Base-by-base conservation (phyloP, 495 filamentous ascomycete species). In the Trichoderma parareesei region DNA sequence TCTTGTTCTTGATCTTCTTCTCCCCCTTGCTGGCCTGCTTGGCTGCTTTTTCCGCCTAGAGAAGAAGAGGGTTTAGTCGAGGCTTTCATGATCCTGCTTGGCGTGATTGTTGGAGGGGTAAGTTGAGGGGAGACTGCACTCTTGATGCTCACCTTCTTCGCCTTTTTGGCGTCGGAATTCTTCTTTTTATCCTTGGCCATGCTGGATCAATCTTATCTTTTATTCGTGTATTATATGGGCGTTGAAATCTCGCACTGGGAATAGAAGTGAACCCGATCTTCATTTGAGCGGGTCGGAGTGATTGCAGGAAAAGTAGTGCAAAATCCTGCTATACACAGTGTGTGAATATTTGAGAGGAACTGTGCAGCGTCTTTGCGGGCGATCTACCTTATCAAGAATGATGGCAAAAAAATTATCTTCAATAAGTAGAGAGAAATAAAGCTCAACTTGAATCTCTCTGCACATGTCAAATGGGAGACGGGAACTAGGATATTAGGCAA, bases 1-100 rank as follows among this genome's bases (percentile, higher is more conserved):
- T 71, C 38, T 67, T 69, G 40, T 67, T 69, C 48, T 69, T 72
- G 43, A 46, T 43, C 18, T 68, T 69, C 38, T 67, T 68, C 46
- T 65, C 64, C 7, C 53, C 64, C 40, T 65, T 65, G 40, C 18
- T 61, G 16, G 64, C 64, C 57, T 65, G 64, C 42, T 65, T 65
- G 37, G 64, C 64, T 42, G 55, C 55, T 35, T 65, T 65, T 33
- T 65, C 64, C 16, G 64, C 64, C 64, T 65, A 43, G 2, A 48
- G 38, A n/a, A n/a, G n/a, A n/a, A n/a, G n/a, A n/a, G n/a, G 13
- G 49, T 27, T 11, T 18, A 11, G 63, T 57, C 27, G 37, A 33
- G 8, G 14, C 16, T 14, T 57, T 6, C 37, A 49, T 27, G 33
- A 38, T 35, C 20, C 37, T 27, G 1, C 49, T 6, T 37, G 55